These are phyloP conservation scores for Neurospora sp. DNA, from an alignment of 495 filamentous ascomycete species.

Conservation along the genomic window DNA sequence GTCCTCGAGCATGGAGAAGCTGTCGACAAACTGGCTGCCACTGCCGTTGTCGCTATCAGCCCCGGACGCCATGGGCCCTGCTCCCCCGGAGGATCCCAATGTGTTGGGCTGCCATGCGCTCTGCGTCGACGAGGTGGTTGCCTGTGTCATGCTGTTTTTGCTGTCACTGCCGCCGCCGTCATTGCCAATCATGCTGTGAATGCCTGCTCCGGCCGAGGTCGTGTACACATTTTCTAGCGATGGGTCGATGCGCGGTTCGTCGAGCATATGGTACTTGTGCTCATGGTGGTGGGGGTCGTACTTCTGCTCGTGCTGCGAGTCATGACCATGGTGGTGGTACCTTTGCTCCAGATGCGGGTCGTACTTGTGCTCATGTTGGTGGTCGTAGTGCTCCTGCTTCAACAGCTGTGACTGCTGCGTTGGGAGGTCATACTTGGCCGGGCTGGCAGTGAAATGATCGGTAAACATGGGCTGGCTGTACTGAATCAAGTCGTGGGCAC, in stretches of 20 bases:
- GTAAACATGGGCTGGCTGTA: conserved; percentile 5
- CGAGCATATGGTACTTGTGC: not conserved
- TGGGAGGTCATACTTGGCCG: not conserved
- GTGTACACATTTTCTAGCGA: conserved; percentile 7
- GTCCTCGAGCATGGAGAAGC: not conserved
- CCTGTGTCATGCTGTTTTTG: not conserved
- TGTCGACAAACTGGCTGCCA: not conserved
- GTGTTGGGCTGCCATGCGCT: not conserved
- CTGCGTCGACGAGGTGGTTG: not conserved
- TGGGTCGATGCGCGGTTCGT: conserved; percentile 14
- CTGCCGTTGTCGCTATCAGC: not conserved
- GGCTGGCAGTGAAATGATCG: not conserved
- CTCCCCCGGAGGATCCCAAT: not conserved
- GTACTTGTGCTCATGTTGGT: not conserved
- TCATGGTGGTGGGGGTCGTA: not conserved
- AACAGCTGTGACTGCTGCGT: not conserved
- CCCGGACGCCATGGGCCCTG: not conserved
- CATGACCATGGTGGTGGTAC: not conserved
- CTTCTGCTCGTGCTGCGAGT: not conserved
- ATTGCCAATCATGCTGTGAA: not conserved
- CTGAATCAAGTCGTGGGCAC: conserved; percentile 1
- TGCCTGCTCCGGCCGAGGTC: not conserved
- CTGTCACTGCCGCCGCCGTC: not conserved
- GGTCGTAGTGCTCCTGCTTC: not conserved
- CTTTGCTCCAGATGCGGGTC: not conserved